Evolutionary conservation across 225 moss, liverwort and hornwort species (phyloP), one percentile per base, ranked within the genome.

Genomic region (Marchantia paleacea): DNA sequence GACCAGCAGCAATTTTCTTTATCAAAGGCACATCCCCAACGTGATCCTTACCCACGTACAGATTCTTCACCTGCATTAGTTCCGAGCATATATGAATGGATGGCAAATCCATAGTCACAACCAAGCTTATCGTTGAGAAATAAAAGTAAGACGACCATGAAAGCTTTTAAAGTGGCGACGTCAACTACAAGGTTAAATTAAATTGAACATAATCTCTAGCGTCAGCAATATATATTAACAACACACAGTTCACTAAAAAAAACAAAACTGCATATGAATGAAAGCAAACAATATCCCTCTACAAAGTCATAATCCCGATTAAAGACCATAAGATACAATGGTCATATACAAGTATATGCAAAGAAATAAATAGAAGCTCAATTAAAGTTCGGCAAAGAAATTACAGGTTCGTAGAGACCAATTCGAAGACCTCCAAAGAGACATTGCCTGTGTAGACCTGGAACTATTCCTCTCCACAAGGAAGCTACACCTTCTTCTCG

Each of bases 371-470:
- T 12, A 31, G 30, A 58, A 60, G 29, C 57, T 58, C 26, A 7
- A 55, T 39, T 30, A 58, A 58, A 7, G 75, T 16, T 26, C 29
- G 22, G 60, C 24, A 78, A 53, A 52, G 54, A 70, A 53, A 71
- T 82, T 84, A 97, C 97, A 73, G 97, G 97, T 83, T 97, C 97
- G 58, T 97, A 97, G 13, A 97, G 86, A 13, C 97, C 97, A 52
- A 97, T 97, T 80, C 97, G 91, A 39, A 97, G 93, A 49, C 97
- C 97, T 61, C 97, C 97, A 68, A 94, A 97, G 67, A 97, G 92
- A 67, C 93, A 93, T 75, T 97, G 97, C 69, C 97, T 89, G 82
- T 97, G 97, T 65, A 97, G 94, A 47, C 97, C 97, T 6, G 97
- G 97, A 52, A 94, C 91, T 64, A 97, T 91, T 3, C 97, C 97